These are phyloP conservation scores for Boletus barrowsii DNA, from an alignment of 768 basidiomycete genomes.

Conservation along the genomic window DNA sequence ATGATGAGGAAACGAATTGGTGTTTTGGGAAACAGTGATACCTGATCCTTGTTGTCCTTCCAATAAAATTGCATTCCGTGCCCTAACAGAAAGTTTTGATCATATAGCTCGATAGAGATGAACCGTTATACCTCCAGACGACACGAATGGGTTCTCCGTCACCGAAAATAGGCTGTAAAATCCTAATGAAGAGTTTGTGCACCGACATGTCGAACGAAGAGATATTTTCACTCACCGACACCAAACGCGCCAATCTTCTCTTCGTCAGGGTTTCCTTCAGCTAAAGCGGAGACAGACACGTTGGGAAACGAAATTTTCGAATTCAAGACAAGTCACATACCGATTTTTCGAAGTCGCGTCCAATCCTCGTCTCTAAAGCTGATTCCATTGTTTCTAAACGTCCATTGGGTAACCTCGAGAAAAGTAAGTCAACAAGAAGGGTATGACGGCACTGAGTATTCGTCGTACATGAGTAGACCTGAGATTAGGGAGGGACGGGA, in stretches of 20 bases:
- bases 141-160: slow-evolving; percentile 81
- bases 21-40: slow-evolving; percentile 19
- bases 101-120: not conserved
- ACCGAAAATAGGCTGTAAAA: slow-evolving; percentile 83
- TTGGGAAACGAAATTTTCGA: not conserved
- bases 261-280: slow-evolving; percentile 26
- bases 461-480: slow-evolving; percentile 54
- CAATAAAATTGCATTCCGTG: slow-evolving; percentile 97
- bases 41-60: slow-evolving; percentile 91
- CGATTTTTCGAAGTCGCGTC: not conserved
- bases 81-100: slow-evolving; percentile 36
- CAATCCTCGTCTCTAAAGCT: slow-evolving; percentile 51
- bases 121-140: slow-evolving; percentile 62
- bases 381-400: slow-evolving; percentile 86
- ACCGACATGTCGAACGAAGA: not conserved
- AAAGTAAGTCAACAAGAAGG: not conserved
- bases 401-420: slow-evolving; percentile 71
- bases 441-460: slow-evolving; percentile 10
- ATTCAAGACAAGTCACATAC: not conserved
- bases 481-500: slow-evolving; percentile 51
- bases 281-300: not conserved
- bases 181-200: slow-evolving; percentile 32
- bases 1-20: not conserved
- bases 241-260: slow-evolving; percentile 28
- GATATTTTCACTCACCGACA: slow-evolving; percentile 13